phyloP scores from a whole-genome alignment of 2,329 filamentous ascomycete genomes.

The Bipolaris victoriae region DNA sequence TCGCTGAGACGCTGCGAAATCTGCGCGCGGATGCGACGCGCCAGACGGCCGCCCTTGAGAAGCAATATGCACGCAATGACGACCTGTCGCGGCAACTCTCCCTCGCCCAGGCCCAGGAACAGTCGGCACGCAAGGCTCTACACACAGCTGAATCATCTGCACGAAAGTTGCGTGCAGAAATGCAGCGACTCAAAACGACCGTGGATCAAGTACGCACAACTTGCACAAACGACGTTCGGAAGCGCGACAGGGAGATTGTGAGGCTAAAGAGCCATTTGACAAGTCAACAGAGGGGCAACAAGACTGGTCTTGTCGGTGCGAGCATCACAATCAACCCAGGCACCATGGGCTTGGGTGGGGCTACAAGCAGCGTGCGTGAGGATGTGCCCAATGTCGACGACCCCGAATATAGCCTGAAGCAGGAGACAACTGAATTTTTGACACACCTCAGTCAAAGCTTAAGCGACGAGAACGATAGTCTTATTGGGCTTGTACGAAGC shows the following conservation, averaged over 20 bases:
- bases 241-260: conserved; percentile 87
- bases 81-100: conserved; percentile 64
- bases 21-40: conserved; percentile 77
- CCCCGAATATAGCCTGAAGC: conserved; percentile 72
- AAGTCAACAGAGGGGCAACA: conserved; percentile 63
- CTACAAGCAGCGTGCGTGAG: conserved; percentile 57
- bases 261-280: conserved; percentile 84
- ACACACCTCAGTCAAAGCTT: conserved; percentile 81
- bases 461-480: conserved; percentile 88
- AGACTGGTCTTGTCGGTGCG: conserved; percentile 54
- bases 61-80: conserved; percentile 60
- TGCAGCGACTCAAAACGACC: conserved; percentile 76
- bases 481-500: conserved; percentile 73
- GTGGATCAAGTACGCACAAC: conserved; percentile 83
- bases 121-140: conserved; percentile 71
- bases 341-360: conserved; percentile 29
- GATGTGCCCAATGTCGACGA: conserved; percentile 59
- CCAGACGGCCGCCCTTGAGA: conserved; percentile 71
- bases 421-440: conserved; percentile 90
- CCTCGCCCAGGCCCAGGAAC: conserved; percentile 71
- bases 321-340: conserved; percentile 56
- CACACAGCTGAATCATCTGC: conserved; percentile 75
- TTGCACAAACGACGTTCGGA: conserved; percentile 88
- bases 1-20: conserved; percentile 77
- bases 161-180: conserved; percentile 82